These are phyloP conservation scores for Volvariella surrecta DNA, from an alignment of 1,284 basidiomycete species.

Conservation along the genomic window DNA sequence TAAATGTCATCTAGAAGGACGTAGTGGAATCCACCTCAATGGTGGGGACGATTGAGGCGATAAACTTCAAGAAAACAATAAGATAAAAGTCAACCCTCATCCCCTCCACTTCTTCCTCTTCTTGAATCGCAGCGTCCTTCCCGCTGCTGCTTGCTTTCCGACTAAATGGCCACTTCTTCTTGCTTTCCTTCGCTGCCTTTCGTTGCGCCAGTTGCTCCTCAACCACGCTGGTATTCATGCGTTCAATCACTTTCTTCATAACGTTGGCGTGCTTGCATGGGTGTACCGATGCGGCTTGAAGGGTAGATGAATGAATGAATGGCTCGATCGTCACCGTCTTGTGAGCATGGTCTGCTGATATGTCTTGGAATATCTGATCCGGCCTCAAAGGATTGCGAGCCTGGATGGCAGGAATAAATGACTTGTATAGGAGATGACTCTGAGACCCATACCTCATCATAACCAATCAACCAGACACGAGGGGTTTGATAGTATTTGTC, in stretches of 20 bases:
- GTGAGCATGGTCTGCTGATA: conserved; percentile 94
- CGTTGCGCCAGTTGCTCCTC: conserved; percentile 65
- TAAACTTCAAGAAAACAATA: conserved; percentile 96
- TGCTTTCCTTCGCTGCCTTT: conserved; percentile 32
- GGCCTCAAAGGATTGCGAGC: conserved; percentile 83
- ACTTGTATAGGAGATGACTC: conserved; percentile 1
- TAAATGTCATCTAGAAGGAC: conserved; percentile 44
- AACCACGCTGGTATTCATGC: conserved; percentile 88
- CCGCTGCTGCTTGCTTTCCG: conserved; percentile 56
- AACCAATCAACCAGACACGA: conserved; percentile 90
- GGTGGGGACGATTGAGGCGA: conserved; percentile 89
- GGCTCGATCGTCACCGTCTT: conserved; percentile 99
- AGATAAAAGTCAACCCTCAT: conserved; percentile 94
- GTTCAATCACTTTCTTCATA: conserved; percentile 99
- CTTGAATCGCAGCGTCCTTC: conserved; percentile 38
- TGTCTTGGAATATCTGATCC: conserved; percentile 93
- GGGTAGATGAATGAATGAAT: conserved; percentile 85
- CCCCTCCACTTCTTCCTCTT: conserved; percentile 72
- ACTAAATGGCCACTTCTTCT: conserved; percentile 84
- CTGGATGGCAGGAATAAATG: conserved; percentile 28
- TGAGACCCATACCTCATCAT: conserved; percentile 69
- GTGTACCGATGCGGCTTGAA: conserved; percentile 89
- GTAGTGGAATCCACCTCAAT: conserved; percentile 93
- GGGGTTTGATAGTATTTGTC: conserved; percentile 99
- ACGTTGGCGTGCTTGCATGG: conserved; percentile 99